Evolutionary conservation across 352 stramenopile genomes (phyloP).

Genomic region (Phytopythium montanum): DNA sequence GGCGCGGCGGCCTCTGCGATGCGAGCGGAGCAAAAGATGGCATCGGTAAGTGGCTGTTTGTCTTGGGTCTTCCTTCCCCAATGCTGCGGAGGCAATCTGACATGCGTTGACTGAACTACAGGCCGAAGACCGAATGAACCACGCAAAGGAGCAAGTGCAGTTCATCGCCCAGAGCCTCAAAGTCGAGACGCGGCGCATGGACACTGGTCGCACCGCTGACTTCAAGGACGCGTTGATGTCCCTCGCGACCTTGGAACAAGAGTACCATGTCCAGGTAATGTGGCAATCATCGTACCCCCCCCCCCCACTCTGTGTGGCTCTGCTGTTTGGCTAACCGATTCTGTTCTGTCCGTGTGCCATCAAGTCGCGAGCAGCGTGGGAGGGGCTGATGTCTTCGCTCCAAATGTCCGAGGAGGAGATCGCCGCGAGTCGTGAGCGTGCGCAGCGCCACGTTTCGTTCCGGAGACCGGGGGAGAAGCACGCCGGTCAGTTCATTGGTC

Average conservation of each 20-base stretch:
- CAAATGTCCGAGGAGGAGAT: conserved; percentile 54
- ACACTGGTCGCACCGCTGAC: conserved; percentile 73
- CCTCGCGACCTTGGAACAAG: conserved; percentile 70
- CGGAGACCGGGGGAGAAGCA: conserved; percentile 72
- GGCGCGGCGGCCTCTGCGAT: conserved; percentile 82
- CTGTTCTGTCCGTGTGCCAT: neutral
- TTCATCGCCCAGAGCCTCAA: conserved; percentile 88
- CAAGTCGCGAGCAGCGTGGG: conserved; percentile 70
- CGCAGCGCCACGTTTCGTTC: conserved; percentile 46
- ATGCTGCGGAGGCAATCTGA: conserved; percentile 1
- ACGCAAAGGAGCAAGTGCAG: conserved; percentile 81
- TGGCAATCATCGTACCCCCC: no score
- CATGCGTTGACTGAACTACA: conserved; percentile 8
- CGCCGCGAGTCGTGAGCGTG: conserved; percentile 47
- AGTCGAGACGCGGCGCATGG: conserved; percentile 79
- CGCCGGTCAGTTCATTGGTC: conserved; percentile 57
- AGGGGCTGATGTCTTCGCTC: conserved; percentile 63
- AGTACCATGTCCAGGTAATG: conserved; percentile 76
- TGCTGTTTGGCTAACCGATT: conserved; percentile 8
- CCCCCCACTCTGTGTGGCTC: neutral
- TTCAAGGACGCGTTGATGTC: conserved; percentile 76
- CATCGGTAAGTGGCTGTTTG: conserved; percentile 48
- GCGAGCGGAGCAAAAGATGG: conserved; percentile 87
- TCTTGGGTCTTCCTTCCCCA: neutral
- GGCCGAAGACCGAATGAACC: conserved; percentile 86